Conservation (phyloP, 371 early-diverging fungal species). For the Rhizopus arrhizus region DNA sequence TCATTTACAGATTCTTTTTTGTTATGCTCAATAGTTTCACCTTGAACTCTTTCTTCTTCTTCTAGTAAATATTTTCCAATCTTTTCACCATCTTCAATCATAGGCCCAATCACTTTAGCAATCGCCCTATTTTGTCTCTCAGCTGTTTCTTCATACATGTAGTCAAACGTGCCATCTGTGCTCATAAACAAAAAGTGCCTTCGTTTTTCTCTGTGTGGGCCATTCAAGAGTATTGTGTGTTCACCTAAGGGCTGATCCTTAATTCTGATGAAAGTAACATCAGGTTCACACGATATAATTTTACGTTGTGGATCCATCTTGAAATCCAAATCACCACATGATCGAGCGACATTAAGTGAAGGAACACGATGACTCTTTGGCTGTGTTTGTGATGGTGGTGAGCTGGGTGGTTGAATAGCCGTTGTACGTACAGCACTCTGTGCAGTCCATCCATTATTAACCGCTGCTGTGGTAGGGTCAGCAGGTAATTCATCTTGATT, state of each 20-base stretch:
- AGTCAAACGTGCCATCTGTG: conserved; percentile 54
- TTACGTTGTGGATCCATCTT: conserved; percentile 60
- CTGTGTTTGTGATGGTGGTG: conserved; percentile 27
- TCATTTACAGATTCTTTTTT: conserved; percentile 3
- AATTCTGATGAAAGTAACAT: conserved; percentile 60
- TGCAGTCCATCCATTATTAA: conserved; percentile 18
- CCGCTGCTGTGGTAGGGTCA: neutral
- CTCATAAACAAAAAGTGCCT: conserved; percentile 55
- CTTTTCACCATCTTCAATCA: conserved; percentile 57
- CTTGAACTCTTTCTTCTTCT: conserved; percentile 35
- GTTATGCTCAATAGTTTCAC: conserved; percentile 38
- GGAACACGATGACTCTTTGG: conserved; percentile 40
- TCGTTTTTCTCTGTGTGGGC: conserved; percentile 32
- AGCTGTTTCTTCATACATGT: conserved; percentile 54
- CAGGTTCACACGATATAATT: conserved; percentile 62
- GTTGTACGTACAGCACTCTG: conserved; percentile 39
- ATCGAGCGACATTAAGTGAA: conserved; percentile 65
- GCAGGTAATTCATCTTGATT: neutral
- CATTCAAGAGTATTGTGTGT: conserved; percentile 26
- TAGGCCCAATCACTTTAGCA: conserved; percentile 45
- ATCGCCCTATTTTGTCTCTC: conserved; percentile 53
- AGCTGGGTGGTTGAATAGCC: conserved; percentile 21
- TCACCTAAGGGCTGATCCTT: conserved; percentile 27
- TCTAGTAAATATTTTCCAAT: conserved; percentile 40
- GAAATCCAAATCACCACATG: conserved; percentile 68